Evolutionary conservation across 148 eudicot species (phyloP), one percentile per base, ranked within the genome.

Genomic region (Beta vulgaris): DNA sequence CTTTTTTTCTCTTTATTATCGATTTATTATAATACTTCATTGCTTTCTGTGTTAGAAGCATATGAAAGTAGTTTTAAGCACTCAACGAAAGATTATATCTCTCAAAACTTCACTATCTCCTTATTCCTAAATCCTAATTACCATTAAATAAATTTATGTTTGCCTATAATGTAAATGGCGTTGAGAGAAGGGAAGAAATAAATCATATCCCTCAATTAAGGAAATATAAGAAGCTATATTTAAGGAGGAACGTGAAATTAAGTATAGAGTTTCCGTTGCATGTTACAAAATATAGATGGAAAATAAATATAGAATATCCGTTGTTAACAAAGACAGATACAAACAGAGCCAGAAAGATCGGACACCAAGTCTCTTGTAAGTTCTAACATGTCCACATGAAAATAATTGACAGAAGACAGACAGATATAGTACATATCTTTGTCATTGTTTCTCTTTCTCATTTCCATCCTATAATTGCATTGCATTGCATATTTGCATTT

Each of bases 311-410:
- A 61, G 57, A 2, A 21, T 23, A 25, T 0, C 7, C 21, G 0
- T 49, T 19, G 23, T 57, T 73, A 65, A 65, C 6, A 10, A 37
- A 37, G 3, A 7, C 44, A 29, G 40, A 40, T 0, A 58, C 32
- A 57, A 61, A 69, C 1, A 14, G 59, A 26, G 29, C 69, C 51
- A 69, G 61, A 70, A 68, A 53, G 8, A 42, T 44, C 60, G 69
- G 69, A 69, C 28, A 82, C 26, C 79, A 31, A 55, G 79, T 67
- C 42, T 39, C 51, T 64, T 76, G 57, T 77, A 78, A 82, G 74
- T 81, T 59, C 84, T 73, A 76, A 80, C 87, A 82, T 57, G 73
- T 71, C 77, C 88, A 85, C 87, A 82, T 82, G 85, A 85, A 69
- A 82, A 29, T 28, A n/a, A n/a, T 62, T 82, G 71, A 82, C 75